Conservation (phyloP, 495 filamentous ascomycete genomes). For the Aspergillus carlsbadensis region DNA sequence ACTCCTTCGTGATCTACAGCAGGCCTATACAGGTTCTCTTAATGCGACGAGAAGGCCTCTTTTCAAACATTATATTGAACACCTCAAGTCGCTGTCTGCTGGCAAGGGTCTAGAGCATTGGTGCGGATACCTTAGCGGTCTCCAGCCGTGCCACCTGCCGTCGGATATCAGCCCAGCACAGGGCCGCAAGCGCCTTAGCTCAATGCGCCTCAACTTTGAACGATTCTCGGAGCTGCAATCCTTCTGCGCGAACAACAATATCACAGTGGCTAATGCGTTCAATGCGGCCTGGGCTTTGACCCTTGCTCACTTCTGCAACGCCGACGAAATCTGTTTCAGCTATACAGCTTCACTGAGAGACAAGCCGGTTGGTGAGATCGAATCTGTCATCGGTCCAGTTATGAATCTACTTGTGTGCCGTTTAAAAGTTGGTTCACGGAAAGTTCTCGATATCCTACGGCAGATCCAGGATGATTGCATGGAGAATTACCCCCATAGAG, state of each 20-base stretch:
- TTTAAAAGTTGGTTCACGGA: slow-evolving; percentile 30
- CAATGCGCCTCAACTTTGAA: slow-evolving; percentile 33
- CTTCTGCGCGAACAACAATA: slow-evolving; percentile 30
- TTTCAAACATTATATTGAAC: slow-evolving; percentile 41
- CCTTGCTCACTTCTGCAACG: slow-evolving; percentile 47
- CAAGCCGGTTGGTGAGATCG: slow-evolving; percentile 40
- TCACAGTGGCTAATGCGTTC: slow-evolving; percentile 52
- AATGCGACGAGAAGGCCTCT: slow-evolving; percentile 35
- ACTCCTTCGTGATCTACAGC: slow-evolving; percentile 47
- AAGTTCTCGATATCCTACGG: slow-evolving; percentile 31
- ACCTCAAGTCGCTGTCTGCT: background rate
- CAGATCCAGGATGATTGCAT: slow-evolving; percentile 52
- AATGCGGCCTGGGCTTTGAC: slow-evolving; percentile 55
- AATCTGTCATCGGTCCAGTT: slow-evolving; percentile 51
- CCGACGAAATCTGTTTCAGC: slow-evolving; percentile 53
- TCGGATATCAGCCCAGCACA: background rate
- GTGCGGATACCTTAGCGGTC: background rate
- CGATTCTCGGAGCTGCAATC: slow-evolving; percentile 11
- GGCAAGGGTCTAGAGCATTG: background rate
- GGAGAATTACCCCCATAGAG: slow-evolving; percentile 45
- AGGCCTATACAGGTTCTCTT: slow-evolving; percentile 44
- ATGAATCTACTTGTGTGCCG: slow-evolving; percentile 47
- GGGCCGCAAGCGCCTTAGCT: slow-evolving; percentile 21
- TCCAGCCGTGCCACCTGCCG: background rate
- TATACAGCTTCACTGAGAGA: slow-evolving; percentile 55